Evolutionary conservation across 257 asterid genomes (phyloP).

Genomic region (Echium plantagineum): DNA sequence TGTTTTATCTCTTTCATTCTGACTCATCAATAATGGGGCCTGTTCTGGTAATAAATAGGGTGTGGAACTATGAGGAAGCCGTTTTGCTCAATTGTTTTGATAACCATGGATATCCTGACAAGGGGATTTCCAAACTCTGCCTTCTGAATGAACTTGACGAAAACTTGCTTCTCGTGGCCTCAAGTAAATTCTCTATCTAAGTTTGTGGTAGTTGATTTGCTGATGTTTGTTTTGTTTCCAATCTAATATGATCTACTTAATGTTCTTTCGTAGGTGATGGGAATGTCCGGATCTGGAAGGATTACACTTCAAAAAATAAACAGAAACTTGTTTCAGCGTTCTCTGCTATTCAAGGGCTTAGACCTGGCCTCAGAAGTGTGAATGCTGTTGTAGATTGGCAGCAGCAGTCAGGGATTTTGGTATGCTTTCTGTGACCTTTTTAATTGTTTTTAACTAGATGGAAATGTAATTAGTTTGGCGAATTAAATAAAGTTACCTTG

Average conservation of each 20-base stretch:
- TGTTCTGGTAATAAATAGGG: conserved; percentile 10
- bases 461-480: neutral
- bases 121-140: conserved; percentile 63
- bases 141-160: conserved; percentile 71
- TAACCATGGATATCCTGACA: conserved; percentile 60
- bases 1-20: conserved; percentile 2
- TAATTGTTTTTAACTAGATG: neutral
- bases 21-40: neutral
- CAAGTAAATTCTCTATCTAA: conserved; percentile 37
- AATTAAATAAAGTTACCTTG: too few species aligned
- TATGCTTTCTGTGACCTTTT: neutral
- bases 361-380: conserved; percentile 51
- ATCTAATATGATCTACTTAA: neutral
- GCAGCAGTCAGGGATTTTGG: conserved; percentile 69
- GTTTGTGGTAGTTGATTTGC: conserved; percentile 7
- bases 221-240: too few species aligned
- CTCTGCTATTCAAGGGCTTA: conserved; percentile 57
- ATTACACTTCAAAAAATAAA: conserved; percentile 35
- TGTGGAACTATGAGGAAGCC: conserved; percentile 42
- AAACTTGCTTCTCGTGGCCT: conserved; percentile 72
- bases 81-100: conserved; percentile 52
- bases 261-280: conserved; percentile 41
- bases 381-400: conserved; percentile 94
- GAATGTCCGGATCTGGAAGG: conserved; percentile 64
- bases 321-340: conserved; percentile 75